phyloP scores from a whole-genome alignment of 108 stramenopile genomes.

The Skeletonema marinoi region DNA sequence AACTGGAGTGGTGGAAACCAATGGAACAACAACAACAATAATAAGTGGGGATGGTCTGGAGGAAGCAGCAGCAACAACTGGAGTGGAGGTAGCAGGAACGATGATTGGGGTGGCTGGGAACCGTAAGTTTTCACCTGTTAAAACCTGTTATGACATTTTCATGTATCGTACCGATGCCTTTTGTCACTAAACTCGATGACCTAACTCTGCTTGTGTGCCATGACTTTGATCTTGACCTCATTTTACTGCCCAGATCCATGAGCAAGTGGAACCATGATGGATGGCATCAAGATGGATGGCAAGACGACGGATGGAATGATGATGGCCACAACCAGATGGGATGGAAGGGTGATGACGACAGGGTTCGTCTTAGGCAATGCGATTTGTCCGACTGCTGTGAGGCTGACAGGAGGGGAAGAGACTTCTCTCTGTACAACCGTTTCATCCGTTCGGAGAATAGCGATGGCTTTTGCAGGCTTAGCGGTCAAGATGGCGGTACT shows the following conservation, averaged over 20 bases:
- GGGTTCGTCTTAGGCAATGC: not conserved
- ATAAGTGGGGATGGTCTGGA: not conserved
- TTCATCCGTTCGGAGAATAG: not conserved
- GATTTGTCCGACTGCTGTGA: not conserved
- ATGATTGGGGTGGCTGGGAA: not conserved
- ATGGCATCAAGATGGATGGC: not conserved
- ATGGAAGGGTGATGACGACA: not conserved
- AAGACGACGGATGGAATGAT: not conserved
- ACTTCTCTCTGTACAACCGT: not conserved
- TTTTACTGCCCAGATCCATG: not conserved
- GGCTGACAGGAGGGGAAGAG: not conserved
- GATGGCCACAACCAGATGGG: not conserved
- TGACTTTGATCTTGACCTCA: not conserved
- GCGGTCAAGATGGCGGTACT: not conserved
- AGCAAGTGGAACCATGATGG: not conserved
- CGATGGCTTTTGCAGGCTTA: not conserved
- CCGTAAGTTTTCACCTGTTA: not conserved
- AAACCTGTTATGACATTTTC: too few species aligned
- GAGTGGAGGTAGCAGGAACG: too few species aligned
- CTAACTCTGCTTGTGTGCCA: not conserved
- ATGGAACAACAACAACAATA: not conserved
- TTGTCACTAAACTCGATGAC: not conserved
- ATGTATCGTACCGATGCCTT: not conserved
- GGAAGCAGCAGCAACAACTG: too few species aligned
- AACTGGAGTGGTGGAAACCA: not conserved